Conservation (phyloP, 2,329 filamentous ascomycete genomes). For the Alternaria sp. region DNA sequence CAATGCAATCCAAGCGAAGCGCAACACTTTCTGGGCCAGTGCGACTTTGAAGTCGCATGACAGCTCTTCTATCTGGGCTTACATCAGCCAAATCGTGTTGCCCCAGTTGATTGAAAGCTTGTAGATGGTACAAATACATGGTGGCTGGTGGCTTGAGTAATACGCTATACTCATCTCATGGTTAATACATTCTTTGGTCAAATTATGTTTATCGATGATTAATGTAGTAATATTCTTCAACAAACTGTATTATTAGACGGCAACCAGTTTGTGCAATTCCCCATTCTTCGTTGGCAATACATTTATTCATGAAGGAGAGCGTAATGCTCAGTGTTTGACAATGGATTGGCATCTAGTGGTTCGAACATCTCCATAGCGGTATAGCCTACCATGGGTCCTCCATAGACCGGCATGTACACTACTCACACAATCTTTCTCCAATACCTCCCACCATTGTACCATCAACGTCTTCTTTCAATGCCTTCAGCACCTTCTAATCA, state of each 20-base stretch:
- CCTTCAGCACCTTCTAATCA: not conserved
- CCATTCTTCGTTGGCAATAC: not conserved
- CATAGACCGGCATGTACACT: not conserved
- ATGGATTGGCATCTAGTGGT: not conserved
- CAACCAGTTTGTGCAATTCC: not conserved
- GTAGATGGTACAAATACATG: not conserved
- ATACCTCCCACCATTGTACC: not conserved
- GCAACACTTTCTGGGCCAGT: slow-evolving; percentile 36
- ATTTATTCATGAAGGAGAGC: too few species aligned
- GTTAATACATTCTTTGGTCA: not conserved
- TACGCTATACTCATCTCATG: not conserved
- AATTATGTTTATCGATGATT: too few species aligned
- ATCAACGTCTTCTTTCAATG: not conserved
- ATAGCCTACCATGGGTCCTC: slow-evolving; percentile 3
- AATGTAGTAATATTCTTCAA: too few species aligned
- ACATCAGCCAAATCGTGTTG: slow-evolving; percentile 51
- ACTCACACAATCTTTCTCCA: not conserved
- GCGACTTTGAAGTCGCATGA: slow-evolving; percentile 32
- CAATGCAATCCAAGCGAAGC: slow-evolving; percentile 34
- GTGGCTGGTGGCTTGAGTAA: not conserved
- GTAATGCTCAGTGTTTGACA: not conserved
- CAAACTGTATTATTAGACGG: not conserved
- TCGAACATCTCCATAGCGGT: not conserved
- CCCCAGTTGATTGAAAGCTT: slow-evolving; percentile 31
- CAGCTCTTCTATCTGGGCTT: slow-evolving; percentile 29